phyloP scores from a whole-genome alignment of 202 grass and related monocot genomes.

The Schoenoplectus triqueter region DNA sequence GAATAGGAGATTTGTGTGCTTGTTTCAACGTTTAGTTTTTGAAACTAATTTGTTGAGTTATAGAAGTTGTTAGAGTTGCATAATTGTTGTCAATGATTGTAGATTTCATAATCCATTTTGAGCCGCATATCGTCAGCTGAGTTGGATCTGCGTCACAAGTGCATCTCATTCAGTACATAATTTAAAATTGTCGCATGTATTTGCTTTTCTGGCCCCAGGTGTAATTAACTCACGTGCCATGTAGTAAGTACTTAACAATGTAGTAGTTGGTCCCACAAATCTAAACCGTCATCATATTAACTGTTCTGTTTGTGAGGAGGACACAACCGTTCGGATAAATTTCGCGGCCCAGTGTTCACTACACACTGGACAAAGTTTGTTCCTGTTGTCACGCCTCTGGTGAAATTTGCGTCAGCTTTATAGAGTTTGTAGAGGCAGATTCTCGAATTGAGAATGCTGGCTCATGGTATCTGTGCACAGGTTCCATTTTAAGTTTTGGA shows the following conservation, averaged over 20 bases:
- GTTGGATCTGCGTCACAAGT: neutral
- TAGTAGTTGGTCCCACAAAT: too few species aligned
- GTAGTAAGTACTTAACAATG: too few species aligned
- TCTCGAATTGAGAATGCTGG: too few species aligned
- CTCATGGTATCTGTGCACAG: too few species aligned
- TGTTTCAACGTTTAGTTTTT: slow-evolving; percentile 10
- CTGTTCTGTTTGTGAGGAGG: too few species aligned
- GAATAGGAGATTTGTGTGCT: slow-evolving; percentile 49
- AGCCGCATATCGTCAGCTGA: neutral
- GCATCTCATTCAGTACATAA: slow-evolving; percentile 10
- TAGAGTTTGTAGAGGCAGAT: too few species aligned
- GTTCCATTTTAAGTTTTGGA: too few species aligned
- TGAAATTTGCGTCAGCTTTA: neutral
- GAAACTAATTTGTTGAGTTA: slow-evolving; percentile 10
- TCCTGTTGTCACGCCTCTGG: too few species aligned
- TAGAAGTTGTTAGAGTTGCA: slow-evolving; percentile 22
- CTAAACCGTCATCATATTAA: too few species aligned
- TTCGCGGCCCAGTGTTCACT: too few species aligned
- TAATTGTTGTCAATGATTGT: slow-evolving; percentile 20
- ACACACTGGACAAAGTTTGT: too few species aligned
- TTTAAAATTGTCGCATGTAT: neutral
- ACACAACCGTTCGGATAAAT: too few species aligned
- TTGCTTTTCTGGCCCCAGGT: neutral
- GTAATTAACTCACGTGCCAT: neutral
- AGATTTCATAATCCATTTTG: slow-evolving; percentile 19